phyloP scores from a whole-genome alignment of 805 yeast species.

The Saturnispora ahearnii region DNA sequence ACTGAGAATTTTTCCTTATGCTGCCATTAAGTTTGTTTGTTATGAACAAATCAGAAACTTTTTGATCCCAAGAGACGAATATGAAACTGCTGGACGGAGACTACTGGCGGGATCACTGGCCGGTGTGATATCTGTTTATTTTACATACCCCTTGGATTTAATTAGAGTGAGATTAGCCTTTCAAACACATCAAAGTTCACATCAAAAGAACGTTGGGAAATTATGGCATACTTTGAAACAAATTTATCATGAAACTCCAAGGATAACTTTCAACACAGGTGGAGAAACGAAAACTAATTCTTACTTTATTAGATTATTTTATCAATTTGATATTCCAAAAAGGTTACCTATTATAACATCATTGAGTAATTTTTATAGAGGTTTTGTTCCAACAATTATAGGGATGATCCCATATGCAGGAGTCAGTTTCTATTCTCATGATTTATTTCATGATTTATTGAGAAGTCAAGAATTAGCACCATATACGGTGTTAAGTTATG shows the following conservation, averaged over 20 bases:
- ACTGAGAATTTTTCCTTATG: slow-evolving; percentile 88
- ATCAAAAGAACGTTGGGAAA: slow-evolving; percentile 25
- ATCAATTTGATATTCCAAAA: slow-evolving; percentile 14
- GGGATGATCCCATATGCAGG: slow-evolving; percentile 99
- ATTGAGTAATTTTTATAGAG: slow-evolving; percentile 75
- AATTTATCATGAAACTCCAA: slow-evolving; percentile 29
- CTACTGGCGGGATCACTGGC: slow-evolving; percentile 84
- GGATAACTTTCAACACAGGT: slow-evolving; percentile 23
- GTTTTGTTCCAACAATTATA: slow-evolving; percentile 84
- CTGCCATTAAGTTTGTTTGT: slow-evolving; percentile 92
- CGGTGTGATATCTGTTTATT: slow-evolving; percentile 77
- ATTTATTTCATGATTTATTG: slow-evolving; percentile 77
- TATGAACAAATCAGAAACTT: slow-evolving; percentile 84
- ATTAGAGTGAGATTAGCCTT: slow-evolving; percentile 88
- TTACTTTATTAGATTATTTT: slow-evolving; percentile 22
- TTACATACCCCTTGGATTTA: slow-evolving; percentile 88
- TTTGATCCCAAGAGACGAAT: slow-evolving; percentile 62
- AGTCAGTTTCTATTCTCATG: slow-evolving; percentile 92
- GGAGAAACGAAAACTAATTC: slow-evolving; percentile 23
- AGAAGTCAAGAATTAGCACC: slow-evolving; percentile 48
- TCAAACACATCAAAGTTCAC: slow-evolving; percentile 44
- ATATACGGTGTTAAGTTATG: slow-evolving; percentile 36
- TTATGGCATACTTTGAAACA: slow-evolving; percentile 22
- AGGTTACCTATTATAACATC: slow-evolving; percentile 27
- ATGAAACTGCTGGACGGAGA: slow-evolving; percentile 76